These are phyloP conservation scores for Penicillium maclennaniae DNA, from an alignment of 495 filamentous ascomycete genomes.

Conservation along the genomic window DNA sequence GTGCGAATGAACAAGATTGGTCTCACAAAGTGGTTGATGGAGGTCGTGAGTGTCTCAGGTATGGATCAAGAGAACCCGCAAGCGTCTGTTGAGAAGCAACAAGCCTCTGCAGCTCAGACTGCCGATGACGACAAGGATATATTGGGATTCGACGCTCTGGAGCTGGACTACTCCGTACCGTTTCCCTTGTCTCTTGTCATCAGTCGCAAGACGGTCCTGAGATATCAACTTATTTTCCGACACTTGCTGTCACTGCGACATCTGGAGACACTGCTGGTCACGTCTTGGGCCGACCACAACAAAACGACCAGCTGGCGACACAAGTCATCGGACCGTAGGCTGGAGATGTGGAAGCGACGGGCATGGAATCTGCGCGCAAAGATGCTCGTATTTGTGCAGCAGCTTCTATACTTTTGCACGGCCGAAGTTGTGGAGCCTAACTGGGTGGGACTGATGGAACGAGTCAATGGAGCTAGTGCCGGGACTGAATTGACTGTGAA, in stretches of 20 bases:
- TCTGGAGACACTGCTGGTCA: slow-evolving; percentile 76
- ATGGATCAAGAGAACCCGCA: slow-evolving; percentile 78
- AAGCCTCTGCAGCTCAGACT: slow-evolving; percentile 45
- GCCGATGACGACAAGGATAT: slow-evolving; percentile 80
- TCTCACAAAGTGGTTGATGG: slow-evolving; percentile 88
- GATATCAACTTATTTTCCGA: slow-evolving; percentile 94
- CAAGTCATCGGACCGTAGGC: slow-evolving; percentile 62
- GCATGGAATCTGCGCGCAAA: slow-evolving; percentile 88
- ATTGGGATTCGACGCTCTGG: slow-evolving; percentile 82
- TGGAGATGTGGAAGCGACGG: slow-evolving; percentile 90
- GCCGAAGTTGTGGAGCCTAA: slow-evolving; percentile 97
- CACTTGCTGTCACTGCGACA: slow-evolving; percentile 86
- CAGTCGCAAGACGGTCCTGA: slow-evolving; percentile 88
- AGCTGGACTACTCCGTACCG: slow-evolving; percentile 89
- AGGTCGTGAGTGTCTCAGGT: slow-evolving; percentile 91
- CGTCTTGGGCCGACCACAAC: slow-evolving; percentile 86
- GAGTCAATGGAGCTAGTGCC: slow-evolving; percentile 61
- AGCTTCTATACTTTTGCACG: slow-evolving; percentile 93
- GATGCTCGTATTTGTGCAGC: slow-evolving; percentile 96
- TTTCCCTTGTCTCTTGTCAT: slow-evolving; percentile 97
- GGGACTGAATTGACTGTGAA: slow-evolving; percentile 47
- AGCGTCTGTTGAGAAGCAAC: slow-evolving; percentile 51
- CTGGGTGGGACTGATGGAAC: slow-evolving; percentile 87
- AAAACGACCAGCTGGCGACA: slow-evolving; percentile 81
- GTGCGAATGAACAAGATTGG: slow-evolving; percentile 94